A percentile compares a stretch with the other conserved stretches of the same genome.
Conservation (phyloP, 129 eudicot species). For the Lactuca sativa region DNA sequence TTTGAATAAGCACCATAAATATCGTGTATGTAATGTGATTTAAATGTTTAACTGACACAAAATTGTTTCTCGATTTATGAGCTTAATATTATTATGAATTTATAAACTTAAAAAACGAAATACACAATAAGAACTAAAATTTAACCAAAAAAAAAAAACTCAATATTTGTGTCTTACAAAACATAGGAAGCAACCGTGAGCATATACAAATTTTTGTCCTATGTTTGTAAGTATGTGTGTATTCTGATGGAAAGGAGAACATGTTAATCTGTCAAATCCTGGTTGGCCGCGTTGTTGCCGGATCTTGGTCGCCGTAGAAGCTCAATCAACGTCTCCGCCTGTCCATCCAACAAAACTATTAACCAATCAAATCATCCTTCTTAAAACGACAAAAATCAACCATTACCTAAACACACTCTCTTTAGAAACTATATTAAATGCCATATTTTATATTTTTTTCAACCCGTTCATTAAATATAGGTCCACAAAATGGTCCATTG, state of each 20-base stretch:
- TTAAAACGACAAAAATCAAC: slow-evolving; percentile 16
- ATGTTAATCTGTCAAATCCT: slow-evolving; percentile 32
- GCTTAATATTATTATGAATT: not conserved
- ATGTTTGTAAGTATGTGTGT: not conserved
- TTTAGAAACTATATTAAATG: not conserved
- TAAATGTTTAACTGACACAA: not conserved
- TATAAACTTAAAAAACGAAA: slow-evolving; percentile 18
- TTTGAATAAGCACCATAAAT: not conserved
- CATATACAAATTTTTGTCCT: slow-evolving; percentile 34
- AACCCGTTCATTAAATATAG: too few relatives aligned
- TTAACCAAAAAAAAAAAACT: not conserved
- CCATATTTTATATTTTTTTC: not conserved
- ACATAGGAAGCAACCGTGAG: slow-evolving; percentile 17
- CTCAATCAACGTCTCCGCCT: slow-evolving; percentile 75
- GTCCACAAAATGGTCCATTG: not conserved
- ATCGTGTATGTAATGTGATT: too few relatives aligned
- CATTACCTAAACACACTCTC: not conserved
- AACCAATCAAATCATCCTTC: slow-evolving; percentile 1
- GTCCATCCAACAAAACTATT: slow-evolving; percentile 27
- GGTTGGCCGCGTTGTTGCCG: slow-evolving; percentile 48
- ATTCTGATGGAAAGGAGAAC: slow-evolving; percentile 1
- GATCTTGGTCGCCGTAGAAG: slow-evolving; percentile 90
- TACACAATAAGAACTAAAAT: not conserved
- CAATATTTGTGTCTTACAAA: slow-evolving; percentile 14
- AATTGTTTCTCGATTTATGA: not conserved